Base-by-base conservation (phyloP, 75 land plant genomes). In the Picea glauca region DNA sequence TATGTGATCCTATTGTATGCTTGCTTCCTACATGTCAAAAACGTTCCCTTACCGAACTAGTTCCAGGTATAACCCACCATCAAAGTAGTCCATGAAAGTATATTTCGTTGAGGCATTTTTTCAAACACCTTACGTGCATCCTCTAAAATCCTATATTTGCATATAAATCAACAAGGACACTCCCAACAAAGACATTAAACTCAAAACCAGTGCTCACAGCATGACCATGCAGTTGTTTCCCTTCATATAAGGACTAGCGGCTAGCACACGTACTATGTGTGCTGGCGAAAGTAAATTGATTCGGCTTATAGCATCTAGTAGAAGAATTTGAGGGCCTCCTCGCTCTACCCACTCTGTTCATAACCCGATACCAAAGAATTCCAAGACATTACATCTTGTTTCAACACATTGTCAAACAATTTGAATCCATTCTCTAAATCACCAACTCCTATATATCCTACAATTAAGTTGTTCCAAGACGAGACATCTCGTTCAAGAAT, bases 141-240 rank as follows among this genome's bases (percentile, higher is more conserved):
- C 3, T 63, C 50, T 31, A 80, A 58, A 30, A 60, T 66, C 13
- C 84, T 76, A 75, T 88, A 90, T 81, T 88, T 56, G 84, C 83
- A 82, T 90, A 88, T 70, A 90, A 78, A 65, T 84, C 86, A 66
- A 90, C 63, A 13, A 90, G 84, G 38, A 88, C 78, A 72, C 76
- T 83, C 21, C 78, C 66, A 18, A 88, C 76, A 63, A 78, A 80
- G 57, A 85, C 82, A 78, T 79, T 72, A 5, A 18, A 35, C 33
- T 82, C 86, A 20, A 82, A 80, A 58, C 92, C 90, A 78, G 76
- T 84, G 67, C 85, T 83, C 6, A 81, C 3, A 60, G 75, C 66
- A 58, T 77, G 58, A 4, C 74, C 81, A 76, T 90, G 91, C 17
- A 87, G 21, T 43, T 62, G 62, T 40, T 13, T 77, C 20, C 91